Percentiles rank a stretch among this genome's conserved stretches.
Conservation (phyloP, 176 grass and related monocot genomes). For the Themeda triandra region DNA sequence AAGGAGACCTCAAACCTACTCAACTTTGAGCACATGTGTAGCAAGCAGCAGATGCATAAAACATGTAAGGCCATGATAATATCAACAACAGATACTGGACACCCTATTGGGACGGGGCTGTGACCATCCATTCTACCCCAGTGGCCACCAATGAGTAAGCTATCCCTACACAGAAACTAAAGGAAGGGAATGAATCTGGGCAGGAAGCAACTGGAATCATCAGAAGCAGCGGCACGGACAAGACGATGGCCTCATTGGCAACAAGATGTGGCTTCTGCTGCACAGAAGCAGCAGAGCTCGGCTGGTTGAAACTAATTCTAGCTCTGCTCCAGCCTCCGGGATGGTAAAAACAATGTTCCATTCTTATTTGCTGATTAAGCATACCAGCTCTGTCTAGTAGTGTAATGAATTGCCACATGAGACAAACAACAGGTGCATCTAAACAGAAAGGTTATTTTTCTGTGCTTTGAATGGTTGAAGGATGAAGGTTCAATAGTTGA, state of each 20-base stretch:
- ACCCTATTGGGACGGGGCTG: neutral
- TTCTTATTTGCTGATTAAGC: neutral
- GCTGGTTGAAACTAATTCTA: neutral
- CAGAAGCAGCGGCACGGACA: neutral
- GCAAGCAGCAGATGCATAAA: neutral
- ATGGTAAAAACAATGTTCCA: neutral
- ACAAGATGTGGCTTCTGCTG: neutral
- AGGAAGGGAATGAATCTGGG: neutral
- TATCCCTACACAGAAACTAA: neutral
- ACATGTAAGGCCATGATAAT: neutral
- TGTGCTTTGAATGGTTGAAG: neutral
- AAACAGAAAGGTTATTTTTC: neutral
- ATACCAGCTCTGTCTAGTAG: no score
- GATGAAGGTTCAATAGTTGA: neutral
- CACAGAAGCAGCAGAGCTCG: neutral
- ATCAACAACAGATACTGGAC: neutral
- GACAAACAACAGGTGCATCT: neutral
- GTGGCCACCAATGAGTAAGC: neutral
- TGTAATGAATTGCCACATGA: neutral
- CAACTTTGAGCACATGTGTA: neutral
- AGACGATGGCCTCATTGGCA: neutral
- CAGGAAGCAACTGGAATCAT: neutral
- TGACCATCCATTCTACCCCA: neutral
- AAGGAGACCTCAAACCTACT: neutral
- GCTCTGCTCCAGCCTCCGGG: neutral